These are phyloP conservation scores for Nitzschia palea DNA, from an alignment of 108 stramenopile species.

Conservation along the genomic window DNA sequence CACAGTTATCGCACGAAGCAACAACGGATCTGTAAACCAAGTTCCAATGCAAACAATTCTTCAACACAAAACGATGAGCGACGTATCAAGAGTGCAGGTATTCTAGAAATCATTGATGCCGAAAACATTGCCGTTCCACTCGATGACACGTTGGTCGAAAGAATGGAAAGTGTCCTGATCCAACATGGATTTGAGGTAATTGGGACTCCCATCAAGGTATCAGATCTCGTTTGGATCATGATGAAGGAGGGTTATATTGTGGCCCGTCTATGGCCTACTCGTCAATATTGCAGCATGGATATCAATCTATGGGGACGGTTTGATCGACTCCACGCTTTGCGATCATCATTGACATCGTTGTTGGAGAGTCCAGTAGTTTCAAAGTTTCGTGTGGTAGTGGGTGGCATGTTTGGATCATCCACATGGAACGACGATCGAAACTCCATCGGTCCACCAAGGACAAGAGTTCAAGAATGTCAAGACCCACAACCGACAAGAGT, in stretches of 20 bases:
- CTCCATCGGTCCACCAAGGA: constrained; percentile 15
- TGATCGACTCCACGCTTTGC: constrained; percentile 30
- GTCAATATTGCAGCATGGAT: constrained; percentile 66
- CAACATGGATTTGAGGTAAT: constrained; percentile 47
- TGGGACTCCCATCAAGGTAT: constrained; percentile 46
- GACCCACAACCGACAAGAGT: neutral
- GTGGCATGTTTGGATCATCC: constrained; percentile 80
- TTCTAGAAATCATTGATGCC: constrained; percentile 54
- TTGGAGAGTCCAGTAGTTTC: constrained; percentile 34
- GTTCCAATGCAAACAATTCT: constrained; percentile 2
- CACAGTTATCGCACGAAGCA: constrained; percentile 34
- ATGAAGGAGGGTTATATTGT: constrained; percentile 66
- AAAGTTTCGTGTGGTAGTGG: constrained; percentile 68
- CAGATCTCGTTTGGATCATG: constrained; percentile 29
- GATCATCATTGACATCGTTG: constrained; percentile 23
- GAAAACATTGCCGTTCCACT: constrained; percentile 47
- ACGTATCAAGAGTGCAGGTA: constrained; percentile 49
- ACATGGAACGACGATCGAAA: constrained; percentile 77
- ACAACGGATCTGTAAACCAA: neutral
- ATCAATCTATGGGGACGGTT: constrained; percentile 58
- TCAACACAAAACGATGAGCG: constrained; percentile 53
- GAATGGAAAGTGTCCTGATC: constrained; percentile 29
- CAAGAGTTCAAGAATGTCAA: constrained; percentile 15
- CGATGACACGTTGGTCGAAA: constrained; percentile 16
- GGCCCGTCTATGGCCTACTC: constrained; percentile 50